A percentile compares a stretch with the other conserved stretches of the same genome.
Evolutionary conservation across 1,284 basidiomycete species (phyloP).

Genomic region (Omphalotus olearius): DNA sequence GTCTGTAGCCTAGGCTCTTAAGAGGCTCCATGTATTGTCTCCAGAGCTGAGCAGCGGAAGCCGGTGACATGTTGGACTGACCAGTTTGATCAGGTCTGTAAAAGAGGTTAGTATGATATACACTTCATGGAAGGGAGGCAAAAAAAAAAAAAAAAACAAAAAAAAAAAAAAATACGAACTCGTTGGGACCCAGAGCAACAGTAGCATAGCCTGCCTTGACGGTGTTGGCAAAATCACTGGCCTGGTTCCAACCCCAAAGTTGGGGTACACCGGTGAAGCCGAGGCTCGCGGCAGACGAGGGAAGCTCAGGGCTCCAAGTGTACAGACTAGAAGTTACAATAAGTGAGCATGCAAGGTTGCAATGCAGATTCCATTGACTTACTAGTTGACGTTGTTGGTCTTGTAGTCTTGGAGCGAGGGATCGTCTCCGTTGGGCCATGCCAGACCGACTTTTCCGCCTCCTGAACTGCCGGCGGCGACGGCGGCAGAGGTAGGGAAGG

Average conservation of each 20-base stretch:
- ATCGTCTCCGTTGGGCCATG: conserved; percentile 57
- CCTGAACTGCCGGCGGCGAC: conserved; percentile 12
- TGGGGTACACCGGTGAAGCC: conserved; percentile 58
- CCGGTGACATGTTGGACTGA: conserved; percentile 59
- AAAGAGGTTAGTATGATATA: not conserved
- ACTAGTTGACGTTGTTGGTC: conserved; percentile 41
- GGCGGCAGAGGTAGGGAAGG: not conserved
- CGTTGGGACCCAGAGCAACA: conserved; percentile 63
- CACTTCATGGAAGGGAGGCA: not conserved
- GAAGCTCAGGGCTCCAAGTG: conserved; percentile 49
- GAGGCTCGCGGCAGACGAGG: conserved; percentile 30
- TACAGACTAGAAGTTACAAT: conserved; percentile 40
- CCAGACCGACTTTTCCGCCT: conserved; percentile 53
- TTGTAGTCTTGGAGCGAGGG: conserved; percentile 43
- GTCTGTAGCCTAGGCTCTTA: conserved; percentile 46
- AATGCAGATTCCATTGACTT: conserved; percentile 20
- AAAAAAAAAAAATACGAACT: conserved; percentile 43
- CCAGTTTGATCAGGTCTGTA: conserved; percentile 38
- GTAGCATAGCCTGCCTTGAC: conserved; percentile 48
- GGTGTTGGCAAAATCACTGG: conserved; percentile 35
- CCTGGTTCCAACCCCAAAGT: conserved; percentile 62
- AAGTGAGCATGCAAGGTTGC: not conserved
- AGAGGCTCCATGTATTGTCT: conserved; percentile 59
- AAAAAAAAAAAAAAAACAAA: too few species aligned
- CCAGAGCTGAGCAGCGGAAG: conserved; percentile 53